Base-by-base conservation (phyloP, 73 alveolate genomes). In the Stentor roeselii region DNA sequence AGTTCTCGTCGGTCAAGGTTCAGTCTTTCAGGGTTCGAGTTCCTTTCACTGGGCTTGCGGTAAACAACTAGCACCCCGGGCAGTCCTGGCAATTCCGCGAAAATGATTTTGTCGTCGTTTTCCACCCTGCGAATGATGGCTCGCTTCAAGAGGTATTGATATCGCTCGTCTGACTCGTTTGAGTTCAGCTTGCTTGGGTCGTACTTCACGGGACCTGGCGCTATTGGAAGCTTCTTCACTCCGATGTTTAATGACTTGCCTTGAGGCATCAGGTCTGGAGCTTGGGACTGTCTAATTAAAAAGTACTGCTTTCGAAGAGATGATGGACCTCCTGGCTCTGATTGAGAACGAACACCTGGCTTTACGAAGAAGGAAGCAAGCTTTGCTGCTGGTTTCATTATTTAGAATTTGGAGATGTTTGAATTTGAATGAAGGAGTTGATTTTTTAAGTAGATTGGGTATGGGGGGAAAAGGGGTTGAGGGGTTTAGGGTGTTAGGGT, bases 21-120 rank as follows among this genome's bases (percentile, higher is more conserved):
- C 39, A 95, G 90, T 84, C 94, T 88, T 59, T 95, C 99, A 84
- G 90, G 93, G 76, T 91, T 84, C 38, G 93, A 90, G 86, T 93
- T 92, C 58, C 99, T 83, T 83, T 89, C 96, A 11, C 95, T 88
- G 30, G 98, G 98, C 74, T 94, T 95, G 75, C 99, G 83, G 83
- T 95, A 95, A 67, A 93, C 94, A 14, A 95, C 99, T 36, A 93
- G 92, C 36, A 93, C 96, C 59, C 96, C 97, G 39, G 98, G 99
- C 34, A 95, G 93, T 76, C 93, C 91, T 3, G 96, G 95, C 3
- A 95, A 88, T 83, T 95, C 98, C 60, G 96, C 98, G 86, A 91
- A 95, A 37, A 95, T 90, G 27, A 95, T 92, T 38, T 94, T 94
- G 60, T 94, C 99, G 41, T 95, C 96, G 50, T 94, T 97, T 86